Base-by-base conservation (phyloP, 495 filamentous ascomycete genomes). In the Corynascus novoguineensis region DNA sequence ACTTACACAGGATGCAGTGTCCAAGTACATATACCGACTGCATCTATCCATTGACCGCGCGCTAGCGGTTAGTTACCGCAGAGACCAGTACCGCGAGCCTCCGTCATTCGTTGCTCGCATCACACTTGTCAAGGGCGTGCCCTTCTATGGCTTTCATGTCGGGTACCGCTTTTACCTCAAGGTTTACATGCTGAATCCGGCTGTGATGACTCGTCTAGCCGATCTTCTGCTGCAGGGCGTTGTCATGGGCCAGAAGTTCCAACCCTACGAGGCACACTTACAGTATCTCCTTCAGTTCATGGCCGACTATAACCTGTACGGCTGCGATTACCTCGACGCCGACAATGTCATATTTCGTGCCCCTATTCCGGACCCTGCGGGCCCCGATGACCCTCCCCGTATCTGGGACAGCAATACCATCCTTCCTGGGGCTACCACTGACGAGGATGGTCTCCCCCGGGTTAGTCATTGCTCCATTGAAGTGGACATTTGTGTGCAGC, bases 271-370 rank as follows among this genome's bases (percentile, higher is more conserved):
- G 70, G 90, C 86, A 46, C 95, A 97, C 70, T 69, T 97, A 40
- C 87, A 95, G 68, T 97, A 87, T 71, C 71, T 96, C 9, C 79
- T 92, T 1, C 95, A 97, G 73, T 97, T 95, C 83, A 96, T 97
- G 92, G 87, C 86, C 60, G 95, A 98, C 66, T 97, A 90, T 77
- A 97, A 95, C 61, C 76, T 98, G 61, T 96, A 92, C 66, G 93
- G 93, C 11, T 98, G 93, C 66, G 84, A 81, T 28, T 96, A 89
- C 64, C 85, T 98, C 68, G 73, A 79, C 35, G 67, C 68, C 5
- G 58, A 55, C 10, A 86, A 82, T 41, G 80, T 82, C 27, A 77
- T 68, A 37, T 97, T 96, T 63, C 82, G 95, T 50, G 72, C 73
- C 34, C 90, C 91, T 5, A 78, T 97, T 8, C 92, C 95, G 3